Percentiles rank a stretch among this genome's conserved stretches.
Conservation (phyloP, 495 filamentous ascomycete species). For the Chaetomidium leptoderma region DNA sequence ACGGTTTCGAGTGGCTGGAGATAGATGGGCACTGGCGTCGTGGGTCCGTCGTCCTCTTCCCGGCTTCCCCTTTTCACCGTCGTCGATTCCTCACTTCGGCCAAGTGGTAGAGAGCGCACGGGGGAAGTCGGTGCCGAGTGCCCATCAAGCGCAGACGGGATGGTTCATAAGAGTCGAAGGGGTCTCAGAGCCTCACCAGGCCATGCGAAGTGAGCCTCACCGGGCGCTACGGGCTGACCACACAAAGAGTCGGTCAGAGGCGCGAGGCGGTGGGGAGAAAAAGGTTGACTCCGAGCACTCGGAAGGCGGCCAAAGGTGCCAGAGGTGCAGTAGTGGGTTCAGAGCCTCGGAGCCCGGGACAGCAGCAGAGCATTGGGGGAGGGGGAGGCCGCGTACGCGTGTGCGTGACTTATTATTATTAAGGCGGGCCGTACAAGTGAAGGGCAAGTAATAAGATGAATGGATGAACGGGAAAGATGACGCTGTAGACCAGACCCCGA, state of each 20-base stretch:
- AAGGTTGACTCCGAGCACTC: not conserved
- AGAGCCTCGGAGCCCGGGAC: not conserved
- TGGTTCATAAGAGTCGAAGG: not conserved
- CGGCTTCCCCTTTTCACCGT: not conserved
- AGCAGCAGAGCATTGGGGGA: not conserved
- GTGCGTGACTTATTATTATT: not conserved
- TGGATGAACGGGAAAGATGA: not conserved
- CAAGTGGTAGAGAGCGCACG: not conserved
- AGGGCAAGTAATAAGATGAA: not conserved
- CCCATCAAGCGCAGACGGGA: constrained; percentile 10
- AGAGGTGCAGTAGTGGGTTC: not conserved
- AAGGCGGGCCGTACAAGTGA: not conserved
- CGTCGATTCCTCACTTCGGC: not conserved
- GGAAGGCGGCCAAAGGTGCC: not conserved
- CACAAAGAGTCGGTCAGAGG: not conserved
- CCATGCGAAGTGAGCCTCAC: constrained; percentile 6
- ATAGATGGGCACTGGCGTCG: not conserved
- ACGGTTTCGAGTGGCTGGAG: not conserved
- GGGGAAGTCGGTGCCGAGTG: not conserved
- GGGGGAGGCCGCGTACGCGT: constrained; percentile 1
- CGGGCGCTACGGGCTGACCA: not conserved
- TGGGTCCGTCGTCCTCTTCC: not conserved
- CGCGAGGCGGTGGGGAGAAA: not conserved
- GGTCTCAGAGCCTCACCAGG: constrained; percentile 9
- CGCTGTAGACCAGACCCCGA: not conserved